Evolutionary conservation across 768 basidiomycete species (phyloP).

Genomic region (Leucocoprinus leucothites): DNA sequence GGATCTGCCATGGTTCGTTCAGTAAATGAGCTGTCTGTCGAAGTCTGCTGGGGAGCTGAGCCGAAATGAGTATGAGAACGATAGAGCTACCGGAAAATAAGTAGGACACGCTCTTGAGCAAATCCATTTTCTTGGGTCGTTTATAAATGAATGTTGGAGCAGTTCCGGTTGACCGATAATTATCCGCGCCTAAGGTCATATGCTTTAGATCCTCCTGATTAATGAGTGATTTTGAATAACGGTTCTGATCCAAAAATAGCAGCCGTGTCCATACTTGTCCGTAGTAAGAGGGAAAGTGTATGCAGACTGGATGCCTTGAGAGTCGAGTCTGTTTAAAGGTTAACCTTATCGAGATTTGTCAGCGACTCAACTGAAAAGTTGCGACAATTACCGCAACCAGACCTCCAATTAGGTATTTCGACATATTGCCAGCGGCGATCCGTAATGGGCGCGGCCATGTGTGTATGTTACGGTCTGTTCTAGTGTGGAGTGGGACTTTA

Average conservation of each 20-base stretch:
- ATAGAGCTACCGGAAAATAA: not conserved
- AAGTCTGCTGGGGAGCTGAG: too few relatives aligned
- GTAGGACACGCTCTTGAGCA: too few relatives aligned
- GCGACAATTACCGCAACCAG: too few relatives aligned
- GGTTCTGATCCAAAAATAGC: not conserved
- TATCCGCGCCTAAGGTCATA: not conserved
- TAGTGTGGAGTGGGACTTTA: too few relatives aligned
- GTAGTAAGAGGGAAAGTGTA: too few relatives aligned
- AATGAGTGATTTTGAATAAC: not conserved
- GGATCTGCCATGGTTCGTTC: not conserved
- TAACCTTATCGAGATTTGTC: too few relatives aligned
- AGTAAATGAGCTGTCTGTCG: not conserved
- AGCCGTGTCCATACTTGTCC: not conserved
- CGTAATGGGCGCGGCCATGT: not conserved
- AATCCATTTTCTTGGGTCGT: too few relatives aligned
- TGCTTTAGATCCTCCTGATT: not conserved
- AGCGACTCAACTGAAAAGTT: too few relatives aligned
- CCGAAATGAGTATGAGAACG: too few relatives aligned
- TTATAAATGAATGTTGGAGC: not conserved
- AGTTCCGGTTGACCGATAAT: not conserved
- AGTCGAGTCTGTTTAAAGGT: not conserved
- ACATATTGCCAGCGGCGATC: not conserved
- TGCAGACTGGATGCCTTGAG: too few relatives aligned
- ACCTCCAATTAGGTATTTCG: too few relatives aligned
- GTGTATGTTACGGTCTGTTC: not conserved